These are phyloP conservation scores for Populus davidiana DNA, from an alignment of 345 rosid species.

Conservation along the genomic window DNA sequence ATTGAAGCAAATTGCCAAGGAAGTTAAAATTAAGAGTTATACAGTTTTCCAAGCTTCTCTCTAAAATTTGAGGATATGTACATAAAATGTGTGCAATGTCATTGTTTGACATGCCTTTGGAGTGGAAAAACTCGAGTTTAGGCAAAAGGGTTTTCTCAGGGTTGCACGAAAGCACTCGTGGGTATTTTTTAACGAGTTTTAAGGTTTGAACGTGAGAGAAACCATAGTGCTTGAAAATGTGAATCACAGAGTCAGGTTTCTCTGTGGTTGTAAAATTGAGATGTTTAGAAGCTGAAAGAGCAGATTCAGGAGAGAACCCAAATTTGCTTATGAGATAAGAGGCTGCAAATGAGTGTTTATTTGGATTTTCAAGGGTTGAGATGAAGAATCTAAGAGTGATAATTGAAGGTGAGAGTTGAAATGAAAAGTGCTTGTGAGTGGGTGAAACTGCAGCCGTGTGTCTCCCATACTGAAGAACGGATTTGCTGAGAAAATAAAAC, in stretches of 20 bases:
- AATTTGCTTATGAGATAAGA: slow-evolving; percentile 36
- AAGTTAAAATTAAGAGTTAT: slow-evolving; percentile 12
- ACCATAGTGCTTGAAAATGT: slow-evolving; percentile 20
- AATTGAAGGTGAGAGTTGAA: too few relatives aligned
- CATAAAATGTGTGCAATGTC: slow-evolving; percentile 8
- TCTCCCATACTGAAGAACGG: too few relatives aligned
- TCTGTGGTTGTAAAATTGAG: slow-evolving; percentile 20
- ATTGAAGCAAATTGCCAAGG: slow-evolving; percentile 1
- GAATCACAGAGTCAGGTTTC: slow-evolving; percentile 21
- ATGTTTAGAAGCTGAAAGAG: slow-evolving; percentile 13
- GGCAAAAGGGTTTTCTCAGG: slow-evolving; percentile 33
- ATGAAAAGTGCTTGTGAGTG: too few relatives aligned
- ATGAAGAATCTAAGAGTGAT: slow-evolving; percentile 1
- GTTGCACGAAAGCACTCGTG: not conserved
- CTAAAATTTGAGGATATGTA: not conserved
- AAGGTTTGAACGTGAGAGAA: slow-evolving; percentile 30
- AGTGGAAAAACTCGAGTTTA: slow-evolving; percentile 21
- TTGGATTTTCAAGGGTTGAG: not conserved
- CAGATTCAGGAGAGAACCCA: slow-evolving; percentile 35
- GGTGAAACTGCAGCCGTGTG: too few relatives aligned
- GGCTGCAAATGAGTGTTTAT: slow-evolving; percentile 19
- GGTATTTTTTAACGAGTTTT: slow-evolving; percentile 1
- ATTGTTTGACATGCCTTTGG: slow-evolving; percentile 14
- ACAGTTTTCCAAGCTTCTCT: slow-evolving; percentile 7
- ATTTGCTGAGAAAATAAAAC: too few relatives aligned